Conservation (phyloP, 352 stramenopile genomes). For the Elongisporangium anandrum region DNA sequence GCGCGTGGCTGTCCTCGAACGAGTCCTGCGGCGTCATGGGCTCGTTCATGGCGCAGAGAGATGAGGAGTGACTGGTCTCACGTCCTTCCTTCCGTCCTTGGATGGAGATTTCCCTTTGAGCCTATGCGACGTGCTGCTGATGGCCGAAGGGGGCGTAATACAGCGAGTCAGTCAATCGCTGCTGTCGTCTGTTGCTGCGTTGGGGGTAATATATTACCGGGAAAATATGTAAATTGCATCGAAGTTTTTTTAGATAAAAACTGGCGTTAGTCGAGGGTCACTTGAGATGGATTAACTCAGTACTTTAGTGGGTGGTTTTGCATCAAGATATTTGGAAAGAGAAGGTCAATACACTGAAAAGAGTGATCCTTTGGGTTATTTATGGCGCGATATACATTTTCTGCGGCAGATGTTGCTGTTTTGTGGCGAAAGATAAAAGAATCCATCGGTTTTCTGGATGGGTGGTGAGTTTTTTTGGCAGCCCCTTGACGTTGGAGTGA, state of each 20-base stretch:
- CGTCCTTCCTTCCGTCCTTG: not conserved
- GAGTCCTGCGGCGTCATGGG: not conserved
- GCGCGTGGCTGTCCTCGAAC: conserved; percentile 7
- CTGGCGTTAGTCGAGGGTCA: not conserved
- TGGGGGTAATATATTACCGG: not conserved
- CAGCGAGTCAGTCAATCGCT: not conserved
- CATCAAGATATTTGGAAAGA: not conserved
- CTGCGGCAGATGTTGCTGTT: not conserved
- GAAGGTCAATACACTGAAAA: not conserved
- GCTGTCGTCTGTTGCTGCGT: not conserved
- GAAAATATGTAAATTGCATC: not conserved
- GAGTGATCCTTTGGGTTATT: not conserved
- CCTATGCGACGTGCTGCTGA: not conserved
- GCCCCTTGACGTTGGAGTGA: not conserved
- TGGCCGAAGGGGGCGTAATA: not conserved
- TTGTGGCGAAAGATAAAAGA: not conserved
- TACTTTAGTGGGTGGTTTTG: not conserved
- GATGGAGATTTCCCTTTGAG: not conserved
- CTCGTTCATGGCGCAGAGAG: not conserved
- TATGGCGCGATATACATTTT: not conserved
- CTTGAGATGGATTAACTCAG: not conserved
- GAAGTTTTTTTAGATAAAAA: no score
- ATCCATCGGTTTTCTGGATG: not conserved
- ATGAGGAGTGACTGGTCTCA: not conserved
- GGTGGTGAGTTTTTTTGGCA: not conserved